These are phyloP conservation scores for Monilinia fructicola DNA, from an alignment of 2,329 filamentous ascomycete species.

Conservation along the genomic window DNA sequence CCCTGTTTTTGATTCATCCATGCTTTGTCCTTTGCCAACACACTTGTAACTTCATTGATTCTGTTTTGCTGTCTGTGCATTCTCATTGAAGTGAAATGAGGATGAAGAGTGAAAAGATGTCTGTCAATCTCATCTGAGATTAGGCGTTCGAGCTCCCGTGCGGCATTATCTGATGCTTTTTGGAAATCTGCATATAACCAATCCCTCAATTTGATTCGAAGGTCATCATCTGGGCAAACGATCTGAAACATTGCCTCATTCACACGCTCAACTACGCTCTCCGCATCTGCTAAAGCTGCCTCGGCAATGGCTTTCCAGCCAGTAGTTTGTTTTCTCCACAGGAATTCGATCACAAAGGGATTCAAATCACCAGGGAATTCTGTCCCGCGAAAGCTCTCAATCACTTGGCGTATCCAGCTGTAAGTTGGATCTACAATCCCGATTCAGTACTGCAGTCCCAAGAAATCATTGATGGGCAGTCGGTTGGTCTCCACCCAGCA, in stretches of 20 bases:
- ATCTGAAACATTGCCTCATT: slow-evolving; percentile 25
- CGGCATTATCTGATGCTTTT: slow-evolving; percentile 23
- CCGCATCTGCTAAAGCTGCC: slow-evolving; percentile 19
- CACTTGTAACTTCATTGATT: slow-evolving; percentile 22
- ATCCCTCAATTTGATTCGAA: slow-evolving; percentile 24
- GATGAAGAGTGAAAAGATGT: slow-evolving; percentile 29
- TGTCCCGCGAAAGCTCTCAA: slow-evolving; percentile 25
- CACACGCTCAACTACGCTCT: slow-evolving; percentile 23
- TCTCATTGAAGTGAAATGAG: slow-evolving; percentile 11
- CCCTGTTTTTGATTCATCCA: slow-evolving; percentile 3
- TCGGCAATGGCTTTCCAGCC: slow-evolving; percentile 27
- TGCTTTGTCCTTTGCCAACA: background rate
- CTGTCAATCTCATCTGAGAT: slow-evolving; percentile 24
- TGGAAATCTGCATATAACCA: slow-evolving; percentile 28
- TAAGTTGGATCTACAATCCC: slow-evolving; percentile 20
- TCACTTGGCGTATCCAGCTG: slow-evolving; percentile 26
- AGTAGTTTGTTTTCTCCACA: slow-evolving; percentile 27
- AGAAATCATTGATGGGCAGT: background rate
- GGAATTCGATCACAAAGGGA: slow-evolving; percentile 24
- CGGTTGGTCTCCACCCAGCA: background rate
- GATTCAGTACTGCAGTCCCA: background rate
- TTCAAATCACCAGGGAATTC: slow-evolving; percentile 29
- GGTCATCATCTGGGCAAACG: slow-evolving; percentile 26
- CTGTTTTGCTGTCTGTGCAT: slow-evolving; percentile 11
- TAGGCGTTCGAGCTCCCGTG: slow-evolving; percentile 26